Conservation (phyloP, 345 rosid genomes). For the Melaleuca alternifolia region DNA sequence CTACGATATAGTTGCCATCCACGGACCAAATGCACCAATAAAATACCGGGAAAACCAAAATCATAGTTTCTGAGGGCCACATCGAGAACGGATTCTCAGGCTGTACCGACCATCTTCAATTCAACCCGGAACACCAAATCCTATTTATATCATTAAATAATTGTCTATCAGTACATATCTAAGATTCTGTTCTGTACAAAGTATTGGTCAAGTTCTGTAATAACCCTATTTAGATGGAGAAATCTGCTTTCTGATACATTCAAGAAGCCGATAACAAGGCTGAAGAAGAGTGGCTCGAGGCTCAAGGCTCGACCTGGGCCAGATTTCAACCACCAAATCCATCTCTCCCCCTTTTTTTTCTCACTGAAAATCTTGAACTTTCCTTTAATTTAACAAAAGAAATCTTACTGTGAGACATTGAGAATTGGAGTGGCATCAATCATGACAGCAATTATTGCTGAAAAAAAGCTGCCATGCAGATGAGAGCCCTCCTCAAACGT, state of each 20-base stretch:
- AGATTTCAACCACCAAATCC: not conserved
- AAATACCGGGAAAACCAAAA: not conserved
- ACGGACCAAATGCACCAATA: not conserved
- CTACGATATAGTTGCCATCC: not conserved
- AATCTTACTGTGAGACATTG: not conserved
- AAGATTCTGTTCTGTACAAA: not conserved
- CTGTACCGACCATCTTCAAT: not conserved
- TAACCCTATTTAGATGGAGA: not conserved
- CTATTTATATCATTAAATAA: not conserved
- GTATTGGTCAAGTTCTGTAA: not conserved
- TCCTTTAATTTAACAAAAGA: not conserved
- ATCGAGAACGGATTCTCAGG: not conserved
- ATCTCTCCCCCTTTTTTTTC: not conserved
- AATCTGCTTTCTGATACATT: not conserved
- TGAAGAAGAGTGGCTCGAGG: not conserved
- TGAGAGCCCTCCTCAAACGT: not conserved
- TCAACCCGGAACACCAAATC: not conserved
- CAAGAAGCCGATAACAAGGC: not conserved
- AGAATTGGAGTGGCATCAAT: conserved; percentile 2
- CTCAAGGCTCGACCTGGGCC: not conserved
- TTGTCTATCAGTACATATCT: not conserved
- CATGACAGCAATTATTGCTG: conserved; percentile 18
- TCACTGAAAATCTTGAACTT: not conserved
- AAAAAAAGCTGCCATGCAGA: conserved; percentile 21
- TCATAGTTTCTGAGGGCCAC: not conserved